Percentiles rank a stretch among this genome's conserved stretches.
Conservation (phyloP, 2,329 filamentous ascomycete genomes). For the Xylaria sp. region DNA sequence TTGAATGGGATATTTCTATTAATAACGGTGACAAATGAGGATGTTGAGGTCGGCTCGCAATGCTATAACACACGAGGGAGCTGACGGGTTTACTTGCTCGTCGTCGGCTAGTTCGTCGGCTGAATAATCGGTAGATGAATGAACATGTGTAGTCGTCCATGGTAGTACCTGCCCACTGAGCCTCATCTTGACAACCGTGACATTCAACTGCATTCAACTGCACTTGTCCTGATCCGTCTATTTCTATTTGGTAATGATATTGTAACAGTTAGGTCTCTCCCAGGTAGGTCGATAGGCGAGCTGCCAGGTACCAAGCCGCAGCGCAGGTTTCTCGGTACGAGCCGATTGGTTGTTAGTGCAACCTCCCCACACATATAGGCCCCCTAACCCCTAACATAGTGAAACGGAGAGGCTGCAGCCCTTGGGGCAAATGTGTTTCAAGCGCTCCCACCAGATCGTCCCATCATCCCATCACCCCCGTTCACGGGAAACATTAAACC, state of each 20-base stretch:
- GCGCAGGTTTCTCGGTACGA: conserved; percentile 32
- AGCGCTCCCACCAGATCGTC: conserved; percentile 15
- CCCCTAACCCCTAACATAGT: conserved; percentile 35
- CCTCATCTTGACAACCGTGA: conserved; percentile 26
- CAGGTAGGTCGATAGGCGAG: conserved; percentile 22
- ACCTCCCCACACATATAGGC: background rate
- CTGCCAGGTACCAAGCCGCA: conserved; percentile 19
- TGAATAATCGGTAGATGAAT: background rate
- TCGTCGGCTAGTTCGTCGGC: background rate
- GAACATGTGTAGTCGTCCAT: conserved; percentile 22
- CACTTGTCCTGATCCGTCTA: conserved; percentile 7
- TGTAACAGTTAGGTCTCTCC: conserved; percentile 14
- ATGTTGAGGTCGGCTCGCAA: background rate
- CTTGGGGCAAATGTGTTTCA: conserved; percentile 44
- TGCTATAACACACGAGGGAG: background rate
- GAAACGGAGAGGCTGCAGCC: conserved; percentile 39
- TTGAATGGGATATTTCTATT: background rate
- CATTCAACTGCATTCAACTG: conserved; percentile 18
- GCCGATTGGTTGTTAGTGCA: conserved; percentile 39
- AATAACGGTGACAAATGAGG: background rate
- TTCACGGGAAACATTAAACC: conserved; percentile 22
- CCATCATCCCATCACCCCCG: conserved; percentile 16
- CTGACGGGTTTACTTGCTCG: background rate
- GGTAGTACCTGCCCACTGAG: conserved; percentile 28
- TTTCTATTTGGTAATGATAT: conserved; percentile 34